Conservation (phyloP, 371 early-diverging fungal genomes). For the Mortierella sp. region DNA sequence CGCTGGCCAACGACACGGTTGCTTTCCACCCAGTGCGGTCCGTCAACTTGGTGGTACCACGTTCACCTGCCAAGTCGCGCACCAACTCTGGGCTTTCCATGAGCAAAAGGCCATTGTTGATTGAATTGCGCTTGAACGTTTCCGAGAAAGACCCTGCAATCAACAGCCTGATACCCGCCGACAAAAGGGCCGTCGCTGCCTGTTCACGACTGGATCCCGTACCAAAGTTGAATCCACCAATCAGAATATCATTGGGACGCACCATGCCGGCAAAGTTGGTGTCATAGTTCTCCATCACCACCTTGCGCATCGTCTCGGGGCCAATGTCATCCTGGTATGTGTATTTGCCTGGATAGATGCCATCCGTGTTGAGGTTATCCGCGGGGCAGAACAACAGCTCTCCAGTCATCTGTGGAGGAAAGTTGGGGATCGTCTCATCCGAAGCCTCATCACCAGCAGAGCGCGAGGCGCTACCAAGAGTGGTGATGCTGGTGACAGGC, state of each 20-base stretch:
- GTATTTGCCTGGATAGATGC: constrained; percentile 95
- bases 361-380: constrained; percentile 97
- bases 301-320: constrained; percentile 86
- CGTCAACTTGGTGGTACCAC: constrained; percentile 65
- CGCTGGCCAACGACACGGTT: constrained; percentile 62
- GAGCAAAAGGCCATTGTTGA: constrained; percentile 93
- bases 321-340: constrained; percentile 95
- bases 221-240: constrained; percentile 95
- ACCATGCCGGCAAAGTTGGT: constrained; percentile 79
- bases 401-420: constrained; percentile 78
- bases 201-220: constrained; percentile 97
- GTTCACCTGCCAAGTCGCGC: constrained; percentile 64
- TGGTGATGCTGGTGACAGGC: constrained; percentile 18
- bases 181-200: constrained; percentile 92
- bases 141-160: constrained; percentile 93
- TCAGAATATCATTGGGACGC: constrained; percentile 79
- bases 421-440: constrained; percentile 68
- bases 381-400: constrained; percentile 86
- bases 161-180: constrained; percentile 85
- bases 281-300: constrained; percentile 98
- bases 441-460: constrained; percentile 13
- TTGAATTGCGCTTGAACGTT: constrained; percentile 96
- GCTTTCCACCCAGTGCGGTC: constrained; percentile 80
- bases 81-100: constrained; percentile 90
- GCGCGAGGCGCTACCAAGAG: constrained; percentile 15